phyloP scores from a whole-genome alignment of 2,329 filamentous ascomycete genomes.

The Lecanicillium sp. region DNA sequence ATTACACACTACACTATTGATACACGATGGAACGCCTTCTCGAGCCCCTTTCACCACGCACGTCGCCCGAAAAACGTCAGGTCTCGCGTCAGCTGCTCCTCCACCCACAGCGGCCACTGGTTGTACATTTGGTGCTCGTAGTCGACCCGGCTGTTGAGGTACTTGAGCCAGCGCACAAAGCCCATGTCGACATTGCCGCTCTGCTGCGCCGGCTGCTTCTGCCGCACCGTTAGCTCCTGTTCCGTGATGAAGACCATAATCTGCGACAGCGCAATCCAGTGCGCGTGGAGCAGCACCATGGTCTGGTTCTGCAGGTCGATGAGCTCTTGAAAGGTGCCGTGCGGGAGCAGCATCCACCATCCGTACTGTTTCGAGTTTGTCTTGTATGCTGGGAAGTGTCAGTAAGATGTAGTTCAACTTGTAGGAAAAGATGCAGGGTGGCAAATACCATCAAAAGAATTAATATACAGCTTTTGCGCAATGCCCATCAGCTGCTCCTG shows the following conservation, averaged over 20 bases:
- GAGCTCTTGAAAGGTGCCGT: conserved; percentile 41
- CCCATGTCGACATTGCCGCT: conserved; percentile 30
- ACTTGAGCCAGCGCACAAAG: conserved; percentile 41
- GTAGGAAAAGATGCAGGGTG: neutral
- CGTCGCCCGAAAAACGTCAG: conserved; percentile 33
- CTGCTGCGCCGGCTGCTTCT: conserved; percentile 18
- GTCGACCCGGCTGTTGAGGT: conserved; percentile 40
- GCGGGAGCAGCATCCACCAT: conserved; percentile 52
- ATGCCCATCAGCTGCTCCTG: conserved; percentile 36
- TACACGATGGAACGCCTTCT: too few relatives aligned
- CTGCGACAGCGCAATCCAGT: conserved; percentile 48
- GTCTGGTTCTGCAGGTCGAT: conserved; percentile 39
- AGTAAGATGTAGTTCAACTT: conserved; percentile 4
- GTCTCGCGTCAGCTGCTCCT: conserved; percentile 39
- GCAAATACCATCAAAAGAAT: conserved; percentile 42
- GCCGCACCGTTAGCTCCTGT: conserved; percentile 26
- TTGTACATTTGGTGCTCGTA: conserved; percentile 38
- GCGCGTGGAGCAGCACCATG: conserved; percentile 39
- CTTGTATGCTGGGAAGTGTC: conserved; percentile 33
- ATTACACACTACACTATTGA: too few relatives aligned
- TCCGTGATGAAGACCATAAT: conserved; percentile 43
- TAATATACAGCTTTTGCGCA: conserved; percentile 42
- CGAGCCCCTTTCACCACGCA: neutral
- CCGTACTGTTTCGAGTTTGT: conserved; percentile 41
- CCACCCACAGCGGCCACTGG: conserved; percentile 47